phyloP scores from a whole-genome alignment of 1,284 basidiomycete genomes.

The Boletus semigastroideus region DNA sequence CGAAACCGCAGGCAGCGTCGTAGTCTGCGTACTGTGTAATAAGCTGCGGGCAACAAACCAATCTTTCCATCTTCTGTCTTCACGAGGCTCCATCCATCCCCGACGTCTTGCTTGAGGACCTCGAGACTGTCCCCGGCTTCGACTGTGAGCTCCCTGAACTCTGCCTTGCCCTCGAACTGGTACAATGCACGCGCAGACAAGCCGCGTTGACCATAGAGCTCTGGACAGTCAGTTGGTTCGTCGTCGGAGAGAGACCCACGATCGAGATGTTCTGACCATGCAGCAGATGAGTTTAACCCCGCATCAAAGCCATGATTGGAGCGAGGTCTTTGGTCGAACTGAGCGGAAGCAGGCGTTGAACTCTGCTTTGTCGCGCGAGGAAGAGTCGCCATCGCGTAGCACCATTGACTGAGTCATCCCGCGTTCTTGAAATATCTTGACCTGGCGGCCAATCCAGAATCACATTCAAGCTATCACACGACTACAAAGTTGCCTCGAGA shows the following conservation, averaged over 20 bases:
- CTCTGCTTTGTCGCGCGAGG: constrained; percentile 26
- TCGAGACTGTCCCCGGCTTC: constrained; percentile 65
- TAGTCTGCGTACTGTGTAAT: constrained; percentile 60
- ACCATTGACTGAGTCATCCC: no score
- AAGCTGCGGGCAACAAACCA: constrained; percentile 67
- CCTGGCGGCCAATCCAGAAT: not conserved
- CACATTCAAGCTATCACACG: no score
- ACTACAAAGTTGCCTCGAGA: not conserved
- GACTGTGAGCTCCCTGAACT: constrained; percentile 67
- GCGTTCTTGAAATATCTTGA: not conserved
- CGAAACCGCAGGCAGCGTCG: not conserved
- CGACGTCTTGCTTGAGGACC: constrained; percentile 62
- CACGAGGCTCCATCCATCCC: constrained; percentile 76
- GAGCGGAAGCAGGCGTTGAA: constrained; percentile 6
- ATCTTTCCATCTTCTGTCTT: constrained; percentile 53
- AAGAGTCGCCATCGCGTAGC: constrained; percentile 32
- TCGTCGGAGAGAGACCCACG: constrained; percentile 41
- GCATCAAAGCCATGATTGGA: constrained; percentile 61
- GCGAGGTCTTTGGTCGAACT: constrained; percentile 16
- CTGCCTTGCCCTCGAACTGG: constrained; percentile 68
- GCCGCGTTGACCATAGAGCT: constrained; percentile 39
- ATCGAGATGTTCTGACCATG: constrained; percentile 67
- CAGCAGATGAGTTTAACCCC: constrained; percentile 71
- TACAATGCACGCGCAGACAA: constrained; percentile 65
- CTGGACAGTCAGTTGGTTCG: constrained; percentile 36